Conservation (phyloP, 352 stramenopile genomes). For the Pythium biforme region DNA sequence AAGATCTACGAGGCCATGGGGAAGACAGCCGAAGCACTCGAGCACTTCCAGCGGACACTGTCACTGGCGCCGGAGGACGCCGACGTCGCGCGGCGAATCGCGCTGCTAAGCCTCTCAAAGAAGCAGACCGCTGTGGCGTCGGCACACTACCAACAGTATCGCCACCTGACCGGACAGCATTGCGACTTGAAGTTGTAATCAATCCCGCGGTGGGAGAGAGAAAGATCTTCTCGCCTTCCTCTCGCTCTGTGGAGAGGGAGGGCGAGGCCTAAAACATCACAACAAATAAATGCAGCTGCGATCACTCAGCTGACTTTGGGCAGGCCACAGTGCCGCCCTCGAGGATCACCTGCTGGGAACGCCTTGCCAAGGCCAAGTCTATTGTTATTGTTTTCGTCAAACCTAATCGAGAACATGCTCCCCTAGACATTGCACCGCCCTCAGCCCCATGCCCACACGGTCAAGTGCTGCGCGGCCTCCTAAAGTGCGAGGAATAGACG, state of each 20-base stretch:
- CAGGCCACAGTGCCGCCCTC: neutral
- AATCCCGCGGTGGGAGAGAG: neutral
- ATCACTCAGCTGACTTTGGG: neutral
- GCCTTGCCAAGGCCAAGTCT: neutral
- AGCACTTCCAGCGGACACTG: constrained; percentile 45
- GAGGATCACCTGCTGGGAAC: too few relatives aligned
- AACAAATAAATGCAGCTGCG: neutral
- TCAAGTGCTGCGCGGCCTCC: neutral
- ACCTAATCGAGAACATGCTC: neutral
- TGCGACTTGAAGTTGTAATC: constrained; percentile 63
- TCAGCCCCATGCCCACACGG: neutral
- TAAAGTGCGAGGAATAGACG: constrained; percentile 2
- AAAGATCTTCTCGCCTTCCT: neutral
- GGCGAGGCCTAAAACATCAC: neutral
- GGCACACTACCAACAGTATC: constrained; percentile 48
- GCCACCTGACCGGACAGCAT: constrained; percentile 43
- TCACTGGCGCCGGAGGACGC: constrained; percentile 39
- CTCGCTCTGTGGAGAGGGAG: neutral
- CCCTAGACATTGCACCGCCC: neutral
- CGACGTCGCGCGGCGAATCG: constrained; percentile 36
- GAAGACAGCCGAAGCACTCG: constrained; percentile 38
- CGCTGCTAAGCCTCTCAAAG: constrained; percentile 46
- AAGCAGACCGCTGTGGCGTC: constrained; percentile 27
- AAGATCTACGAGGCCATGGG: constrained; percentile 58
- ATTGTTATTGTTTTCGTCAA: constrained; percentile 1